Conservation (phyloP, 208 protist genomes). For the Blechomonas ayalai region DNA sequence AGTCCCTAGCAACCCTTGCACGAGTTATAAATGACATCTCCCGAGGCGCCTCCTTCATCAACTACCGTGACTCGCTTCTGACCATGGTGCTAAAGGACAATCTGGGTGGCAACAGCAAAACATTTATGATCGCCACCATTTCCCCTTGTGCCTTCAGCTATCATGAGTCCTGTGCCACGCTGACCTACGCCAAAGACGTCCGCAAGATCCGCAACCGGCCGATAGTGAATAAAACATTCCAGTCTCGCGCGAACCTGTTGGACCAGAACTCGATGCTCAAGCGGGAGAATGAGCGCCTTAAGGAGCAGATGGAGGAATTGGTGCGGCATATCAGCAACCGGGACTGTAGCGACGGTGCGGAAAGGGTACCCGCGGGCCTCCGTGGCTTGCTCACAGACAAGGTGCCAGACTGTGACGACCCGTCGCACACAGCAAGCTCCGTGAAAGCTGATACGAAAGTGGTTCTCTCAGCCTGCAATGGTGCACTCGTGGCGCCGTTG, state of each 20-base stretch:
- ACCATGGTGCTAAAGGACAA: constrained; percentile 89
- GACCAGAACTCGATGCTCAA: constrained; percentile 56
- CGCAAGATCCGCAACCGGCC: constrained; percentile 83
- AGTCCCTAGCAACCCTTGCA: constrained; percentile 83
- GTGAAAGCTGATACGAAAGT: constrained; percentile 11
- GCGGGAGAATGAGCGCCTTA: constrained; percentile 51
- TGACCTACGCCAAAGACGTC: constrained; percentile 76
- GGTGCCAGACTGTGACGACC: constrained; percentile 1
- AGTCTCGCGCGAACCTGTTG: constrained; percentile 80
- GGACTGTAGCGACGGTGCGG: constrained; percentile 3
- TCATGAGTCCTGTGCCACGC: constrained; percentile 76
- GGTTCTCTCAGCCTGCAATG: constrained; percentile 19
- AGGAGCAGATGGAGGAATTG: constrained; percentile 50
- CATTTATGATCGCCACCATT: constrained; percentile 93
- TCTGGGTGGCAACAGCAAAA: constrained; percentile 89
- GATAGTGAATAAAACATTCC: constrained; percentile 85
- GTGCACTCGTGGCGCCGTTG: constrained; percentile 32
- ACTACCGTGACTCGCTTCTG: constrained; percentile 91
- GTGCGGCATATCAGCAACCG: constrained; percentile 7
- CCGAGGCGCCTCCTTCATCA: constrained; percentile 74
- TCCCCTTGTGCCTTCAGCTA: constrained; percentile 70
- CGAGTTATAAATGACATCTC: constrained; percentile 86
- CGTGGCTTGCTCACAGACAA: background rate
- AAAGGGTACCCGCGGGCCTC: background rate
- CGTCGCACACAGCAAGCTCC: background rate